A percentile compares a stretch with the other conserved stretches of the same genome.
Conservation (phyloP, 164 flowering plant genomes). For the Cinnamomum micranthum region DNA sequence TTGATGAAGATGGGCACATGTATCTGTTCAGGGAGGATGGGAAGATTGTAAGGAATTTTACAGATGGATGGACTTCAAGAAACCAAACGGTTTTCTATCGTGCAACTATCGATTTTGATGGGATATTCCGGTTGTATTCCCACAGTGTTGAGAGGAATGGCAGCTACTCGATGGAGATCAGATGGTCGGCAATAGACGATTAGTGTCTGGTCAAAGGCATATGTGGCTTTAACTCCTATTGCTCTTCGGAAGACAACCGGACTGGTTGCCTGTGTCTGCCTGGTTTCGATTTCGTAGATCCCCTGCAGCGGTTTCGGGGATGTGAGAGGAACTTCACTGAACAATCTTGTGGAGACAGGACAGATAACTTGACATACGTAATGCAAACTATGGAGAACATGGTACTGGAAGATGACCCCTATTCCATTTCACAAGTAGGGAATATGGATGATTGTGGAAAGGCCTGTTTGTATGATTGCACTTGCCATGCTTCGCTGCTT, state of each 20-base stretch:
- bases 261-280: constrained; percentile 30
- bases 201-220: constrained; percentile 11
- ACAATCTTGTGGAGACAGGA: constrained; percentile 15
- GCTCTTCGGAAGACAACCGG: neutral
- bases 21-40: neutral
- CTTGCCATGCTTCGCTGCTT: constrained; percentile 28
- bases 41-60: neutral
- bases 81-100: neutral
- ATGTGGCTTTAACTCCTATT: constrained; percentile 19
- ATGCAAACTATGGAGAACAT: constrained; percentile 7
- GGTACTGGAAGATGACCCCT: constrained; percentile 23
- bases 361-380: constrained; percentile 1
- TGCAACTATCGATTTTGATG: constrained; percentile 5
- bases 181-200: neutral
- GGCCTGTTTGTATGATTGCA: constrained; percentile 35
- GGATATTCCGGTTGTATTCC: constrained; percentile 10
- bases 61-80: neutral
- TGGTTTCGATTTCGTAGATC: constrained; percentile 7
- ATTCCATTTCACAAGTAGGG: constrained; percentile 9
- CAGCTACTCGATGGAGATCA: neutral
- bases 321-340: constrained; percentile 25
- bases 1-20: constrained; percentile 1
- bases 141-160: neutral
- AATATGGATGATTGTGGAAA: constrained; percentile 24
- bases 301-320: constrained; percentile 16